Evolutionary conservation across 179 eudicot species (phyloP), one percentile per base, ranked within the genome.

Genomic region (Spinacia oleracea): DNA sequence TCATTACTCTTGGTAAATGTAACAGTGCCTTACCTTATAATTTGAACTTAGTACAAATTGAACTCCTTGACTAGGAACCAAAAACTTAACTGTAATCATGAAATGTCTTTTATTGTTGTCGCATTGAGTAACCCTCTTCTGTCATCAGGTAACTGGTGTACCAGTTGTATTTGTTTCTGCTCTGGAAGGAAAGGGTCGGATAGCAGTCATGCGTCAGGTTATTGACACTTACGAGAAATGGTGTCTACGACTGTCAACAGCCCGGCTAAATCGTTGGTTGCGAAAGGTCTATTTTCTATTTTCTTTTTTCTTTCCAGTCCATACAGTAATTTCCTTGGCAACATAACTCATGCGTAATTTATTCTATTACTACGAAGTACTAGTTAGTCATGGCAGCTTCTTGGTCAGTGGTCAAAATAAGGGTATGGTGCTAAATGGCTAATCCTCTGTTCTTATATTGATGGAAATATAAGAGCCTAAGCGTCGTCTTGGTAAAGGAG

Each of bases 121-220:
- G 59, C 31, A 15, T 27, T 68, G 25, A 40, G 20, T 76, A 40
- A 51, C 29, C 21, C 64, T 58, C 46, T 48, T 48, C 18, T 64
- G 69, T 84, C 43, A 18, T 21, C 87, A 94, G 98, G 93, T 96
- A 72, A 84, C 97, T 25, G 99, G 99, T 70, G 89, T 96, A 75
- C 99, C 99, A 11, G 93, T 96, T 81, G 84, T 96, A 38, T 93
- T 96, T 80, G 89, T 90, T 76, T 93, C 99, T 66, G 99, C 98
- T 4, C 80, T 91, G 58, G 96, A 93, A 79, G 97, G 97, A 75
- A 90, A 77, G 79, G 98, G 98, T 16, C 89, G 94, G 69, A 68
- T 81, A 63, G 86, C 89, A 82, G 85, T 93, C 75, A 90, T 92
- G 97, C 85, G 74, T 70, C 91, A 96, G 81, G 91, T 93, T 56